Base-by-base conservation (phyloP, 2,329 filamentous ascomycete genomes). In the Tolypocladium guangdongense region DNA sequence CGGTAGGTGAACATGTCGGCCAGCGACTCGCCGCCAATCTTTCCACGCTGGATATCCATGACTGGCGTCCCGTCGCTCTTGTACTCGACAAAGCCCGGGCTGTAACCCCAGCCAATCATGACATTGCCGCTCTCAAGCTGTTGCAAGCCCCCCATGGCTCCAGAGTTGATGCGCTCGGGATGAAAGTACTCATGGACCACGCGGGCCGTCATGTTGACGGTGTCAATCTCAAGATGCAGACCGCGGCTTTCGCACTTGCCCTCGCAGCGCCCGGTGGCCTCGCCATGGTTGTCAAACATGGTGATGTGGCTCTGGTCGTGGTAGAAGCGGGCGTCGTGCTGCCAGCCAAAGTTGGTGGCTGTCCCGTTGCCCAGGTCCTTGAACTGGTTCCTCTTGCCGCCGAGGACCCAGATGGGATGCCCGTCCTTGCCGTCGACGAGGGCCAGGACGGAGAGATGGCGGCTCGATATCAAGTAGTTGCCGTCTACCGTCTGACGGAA, bases 201-300 rank as follows among this genome's bases (percentile, higher is more conserved):
- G 22, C 56, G 55, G 2, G 57, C 65, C 4, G 66, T 67, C 65
- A 63, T 64, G n/a, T 53, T 55, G 12, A 54, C 53, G 33, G 57
- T 47, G 55, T 68, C 62, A 18, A 69, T 62, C 46, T 62, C 54
- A n/a, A 69, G 49, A 22, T 65, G 60, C 14, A 69, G 3, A 3
- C 48, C 48, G 8, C 48, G 48, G 16, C 35, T 38, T 14, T 38
- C 4, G 14, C 48, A 50, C 8, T 53, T 49, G 2, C 60, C 52
- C 2, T 51, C 55, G 53, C 68, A 70, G 24, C 55, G 59, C 0
- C 60, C 60, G 2, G 64, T 68, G 4, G 62, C 55, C 57, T 69
- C 64, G 45, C 57, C 63, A 47, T 71, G 68, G 58, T 73, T 72
- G 60, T 72, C 69, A 54, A 72, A 72, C 50, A 72, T 61, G 52